These are phyloP conservation scores for Erodium texanum DNA, from an alignment of 441 rosid genomes.

Conservation along the genomic window DNA sequence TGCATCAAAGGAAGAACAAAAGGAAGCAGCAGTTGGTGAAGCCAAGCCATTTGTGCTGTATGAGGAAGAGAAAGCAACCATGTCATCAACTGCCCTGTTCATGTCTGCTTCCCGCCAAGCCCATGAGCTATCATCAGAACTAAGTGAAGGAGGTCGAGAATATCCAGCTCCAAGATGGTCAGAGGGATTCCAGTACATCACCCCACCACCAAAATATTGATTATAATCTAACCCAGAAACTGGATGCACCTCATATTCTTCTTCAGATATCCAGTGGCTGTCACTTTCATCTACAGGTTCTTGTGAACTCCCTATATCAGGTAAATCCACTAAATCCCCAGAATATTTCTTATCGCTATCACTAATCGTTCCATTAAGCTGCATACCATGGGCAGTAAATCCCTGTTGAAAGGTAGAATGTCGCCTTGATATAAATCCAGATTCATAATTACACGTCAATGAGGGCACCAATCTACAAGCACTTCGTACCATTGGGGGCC, in stretches of 20 bases:
- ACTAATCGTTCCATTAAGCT: conserved; percentile 28
- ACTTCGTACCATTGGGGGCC: conserved; percentile 94
- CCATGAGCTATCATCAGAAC: conserved; percentile 98
- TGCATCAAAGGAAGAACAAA: conserved; percentile 85
- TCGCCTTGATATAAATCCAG: conserved; percentile 52
- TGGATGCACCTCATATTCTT: conserved; percentile 75
- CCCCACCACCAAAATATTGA: conserved; percentile 95
- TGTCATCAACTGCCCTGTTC: conserved; percentile 89
- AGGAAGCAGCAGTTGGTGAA: conserved; percentile 88
- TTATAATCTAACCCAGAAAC: conserved; percentile 86
- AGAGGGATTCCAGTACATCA: conserved; percentile 97
- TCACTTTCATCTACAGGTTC: conserved; percentile 66
- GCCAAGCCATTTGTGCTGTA: conserved; percentile 89
- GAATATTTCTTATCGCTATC: conserved; percentile 48
- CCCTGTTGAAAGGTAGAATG: conserved; percentile 49
- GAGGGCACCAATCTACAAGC: conserved; percentile 61
- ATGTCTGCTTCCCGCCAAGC: conserved; percentile 98
- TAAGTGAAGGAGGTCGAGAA: conserved; percentile 92
- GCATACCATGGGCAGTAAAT: conserved; percentile 35
- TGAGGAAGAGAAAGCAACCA: conserved; percentile 95
- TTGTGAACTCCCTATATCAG: conserved; percentile 45
- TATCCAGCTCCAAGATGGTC: conserved; percentile 78
- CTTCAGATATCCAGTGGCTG: conserved; percentile 84
- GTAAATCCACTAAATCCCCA: conserved; percentile 50
- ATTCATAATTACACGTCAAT: conserved; percentile 59